Conservation (phyloP, 1,284 basidiomycete species). For the Inonotus obliquus region DNA sequence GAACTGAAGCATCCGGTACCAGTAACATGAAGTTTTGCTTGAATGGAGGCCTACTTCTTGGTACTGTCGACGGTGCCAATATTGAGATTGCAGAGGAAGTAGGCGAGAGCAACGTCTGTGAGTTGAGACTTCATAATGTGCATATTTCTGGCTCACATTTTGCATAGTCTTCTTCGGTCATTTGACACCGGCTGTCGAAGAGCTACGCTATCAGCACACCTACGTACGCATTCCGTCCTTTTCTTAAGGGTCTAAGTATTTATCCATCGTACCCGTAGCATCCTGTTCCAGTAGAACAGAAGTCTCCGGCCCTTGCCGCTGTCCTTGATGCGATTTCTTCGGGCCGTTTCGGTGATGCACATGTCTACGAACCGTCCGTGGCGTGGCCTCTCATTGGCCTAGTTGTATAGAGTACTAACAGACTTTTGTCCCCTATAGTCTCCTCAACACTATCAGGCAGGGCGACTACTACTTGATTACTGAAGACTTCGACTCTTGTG, state of each 20-base stretch:
- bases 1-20: constrained; percentile 85
- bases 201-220: constrained; percentile 76
- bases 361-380: constrained; percentile 73
- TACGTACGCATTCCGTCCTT: constrained; percentile 35
- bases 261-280: constrained; percentile 30
- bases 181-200: constrained; percentile 76
- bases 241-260: not conserved
- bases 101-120: constrained; percentile 66
- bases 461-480: constrained; percentile 80
- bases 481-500: constrained; percentile 89
- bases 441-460: constrained; percentile 71
- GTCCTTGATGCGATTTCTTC: constrained; percentile 69
- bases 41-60: constrained; percentile 82
- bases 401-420: not conserved
- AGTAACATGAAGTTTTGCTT: constrained; percentile 94
- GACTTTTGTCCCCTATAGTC: constrained; percentile 34
- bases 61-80: constrained; percentile 87
- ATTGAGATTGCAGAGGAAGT: constrained; percentile 94
- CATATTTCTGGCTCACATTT: not conserved
- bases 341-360: constrained; percentile 74
- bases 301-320: constrained; percentile 72
- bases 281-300: constrained; percentile 72
- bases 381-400: constrained; percentile 28
- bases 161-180: constrained; percentile 76
- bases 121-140: constrained; percentile 28